Conservation (phyloP, 2,329 filamentous ascomycete genomes). For the Cryphonectria parasitica region DNA sequence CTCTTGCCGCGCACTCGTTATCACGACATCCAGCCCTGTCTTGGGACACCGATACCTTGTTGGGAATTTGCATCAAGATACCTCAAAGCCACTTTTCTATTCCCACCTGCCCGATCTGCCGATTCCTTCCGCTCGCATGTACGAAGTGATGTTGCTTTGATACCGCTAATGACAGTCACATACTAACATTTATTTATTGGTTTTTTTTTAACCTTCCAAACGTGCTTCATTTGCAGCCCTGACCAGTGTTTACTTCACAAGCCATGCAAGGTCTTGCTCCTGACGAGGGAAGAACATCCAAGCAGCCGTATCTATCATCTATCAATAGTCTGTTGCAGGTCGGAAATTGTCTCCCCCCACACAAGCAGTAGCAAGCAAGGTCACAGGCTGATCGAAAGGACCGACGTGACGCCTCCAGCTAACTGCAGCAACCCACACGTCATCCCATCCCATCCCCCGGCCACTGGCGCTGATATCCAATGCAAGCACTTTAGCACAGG, state of each 20-base stretch:
- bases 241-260: not conserved
- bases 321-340: not conserved
- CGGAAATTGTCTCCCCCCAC: not conserved
- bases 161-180: not conserved
- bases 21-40: not conserved
- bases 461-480: constrained; percentile 22
- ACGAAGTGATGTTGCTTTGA: not conserved
- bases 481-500: constrained; percentile 30
- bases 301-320: not conserved
- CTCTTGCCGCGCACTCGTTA: not conserved
- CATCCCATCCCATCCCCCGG: constrained; percentile 10
- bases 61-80: not conserved
- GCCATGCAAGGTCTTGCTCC: not conserved
- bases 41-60: not conserved
- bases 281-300: not conserved
- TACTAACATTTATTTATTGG: not conserved
- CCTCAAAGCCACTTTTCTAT: not conserved
- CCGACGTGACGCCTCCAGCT: constrained; percentile 16
- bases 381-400: not conserved
- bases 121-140: not conserved
- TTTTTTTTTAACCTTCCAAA: not conserved
- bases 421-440: constrained; percentile 27
- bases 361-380: not conserved
- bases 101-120: constrained; percentile 13
- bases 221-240: not conserved